These are phyloP conservation scores for Cytidiella melzeri DNA, from an alignment of 768 basidiomycete genomes.

Conservation along the genomic window DNA sequence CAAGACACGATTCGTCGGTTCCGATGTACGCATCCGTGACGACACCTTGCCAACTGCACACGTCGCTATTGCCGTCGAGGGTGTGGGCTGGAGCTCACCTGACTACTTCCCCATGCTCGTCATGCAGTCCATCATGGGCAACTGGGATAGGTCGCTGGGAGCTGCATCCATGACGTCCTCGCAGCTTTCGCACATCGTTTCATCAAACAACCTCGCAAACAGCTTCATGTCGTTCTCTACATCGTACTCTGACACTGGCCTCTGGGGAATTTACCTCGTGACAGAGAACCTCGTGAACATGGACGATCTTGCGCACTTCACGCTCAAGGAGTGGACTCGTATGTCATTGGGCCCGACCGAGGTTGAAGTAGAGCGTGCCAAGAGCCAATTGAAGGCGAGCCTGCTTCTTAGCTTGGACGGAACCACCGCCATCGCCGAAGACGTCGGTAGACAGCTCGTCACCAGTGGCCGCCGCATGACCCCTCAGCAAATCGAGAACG, in stretches of 20 bases:
- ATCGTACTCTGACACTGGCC: constrained; percentile 95
- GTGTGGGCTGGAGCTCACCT: constrained; percentile 95
- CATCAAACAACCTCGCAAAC: constrained; percentile 93
- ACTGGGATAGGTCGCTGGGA: constrained; percentile 98
- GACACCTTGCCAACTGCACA: constrained; percentile 86
- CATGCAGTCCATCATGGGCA: constrained; percentile 96
- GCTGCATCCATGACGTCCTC: constrained; percentile 86
- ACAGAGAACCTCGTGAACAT: constrained; percentile 92
- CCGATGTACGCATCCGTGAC: constrained; percentile 93
- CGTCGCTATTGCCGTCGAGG: constrained; percentile 95
- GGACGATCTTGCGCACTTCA: constrained; percentile 92
- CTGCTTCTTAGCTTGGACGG: constrained; percentile 88
- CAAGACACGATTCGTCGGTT: constrained; percentile 82
- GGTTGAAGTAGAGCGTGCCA: constrained; percentile 92
- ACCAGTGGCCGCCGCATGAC: constrained; percentile 88
- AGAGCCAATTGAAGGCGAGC: constrained; percentile 96
- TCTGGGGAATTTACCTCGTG: constrained; percentile 98
- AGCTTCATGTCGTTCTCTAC: constrained; percentile 99
- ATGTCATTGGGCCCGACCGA: constrained; percentile 85
- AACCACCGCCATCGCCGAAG: constrained; percentile 95
- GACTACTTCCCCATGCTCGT: constrained; percentile 99
- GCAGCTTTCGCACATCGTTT: constrained; percentile 85
- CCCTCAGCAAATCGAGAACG: constrained; percentile 89
- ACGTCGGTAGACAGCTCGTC: constrained; percentile 96
- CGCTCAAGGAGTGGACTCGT: constrained; percentile 90